Evolutionary conservation across 129 eudicot species (phyloP).

Genomic region (Ambrosia artemisiifolia): DNA sequence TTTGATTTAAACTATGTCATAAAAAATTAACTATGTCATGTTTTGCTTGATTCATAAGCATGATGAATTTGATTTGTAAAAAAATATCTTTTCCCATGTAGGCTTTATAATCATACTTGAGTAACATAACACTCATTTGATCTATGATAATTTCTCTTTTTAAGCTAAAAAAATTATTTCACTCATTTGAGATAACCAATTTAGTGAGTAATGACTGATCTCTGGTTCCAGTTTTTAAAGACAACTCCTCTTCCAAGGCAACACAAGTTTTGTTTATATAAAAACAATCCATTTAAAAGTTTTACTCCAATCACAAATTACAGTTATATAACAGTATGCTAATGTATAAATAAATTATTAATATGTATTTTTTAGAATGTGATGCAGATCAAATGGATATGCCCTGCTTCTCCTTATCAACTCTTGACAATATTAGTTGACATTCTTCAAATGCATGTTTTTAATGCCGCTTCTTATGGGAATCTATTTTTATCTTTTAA

Average conservation of each 20-base stretch:
- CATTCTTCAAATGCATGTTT: constrained; percentile 85
- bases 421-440: constrained; percentile 84
- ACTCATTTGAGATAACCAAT: too few species aligned
- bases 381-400: constrained; percentile 94
- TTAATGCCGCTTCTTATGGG: not conserved
- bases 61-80: too few species aligned
- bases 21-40: too few species aligned
- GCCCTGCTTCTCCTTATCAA: constrained; percentile 91
- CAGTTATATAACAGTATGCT: not conserved
- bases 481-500: not conserved
- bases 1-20: too few species aligned
- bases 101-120: too few species aligned
- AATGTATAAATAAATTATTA: too few species aligned
- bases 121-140: too few species aligned
- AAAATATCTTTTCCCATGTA: too few species aligned
- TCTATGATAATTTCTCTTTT: too few species aligned
- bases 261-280: not conserved
- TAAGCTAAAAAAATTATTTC: too few species aligned
- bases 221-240: constrained; percentile 84
- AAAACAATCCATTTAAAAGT: too few species aligned
- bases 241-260: constrained; percentile 88
- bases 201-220: constrained; percentile 23
- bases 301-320: constrained; percentile 2
- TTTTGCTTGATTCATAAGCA: too few species aligned
- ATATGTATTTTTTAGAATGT: constrained; percentile 14